Evolutionary conservation across 768 basidiomycete species (phyloP).

Genomic region (Lenzites betulinus): DNA sequence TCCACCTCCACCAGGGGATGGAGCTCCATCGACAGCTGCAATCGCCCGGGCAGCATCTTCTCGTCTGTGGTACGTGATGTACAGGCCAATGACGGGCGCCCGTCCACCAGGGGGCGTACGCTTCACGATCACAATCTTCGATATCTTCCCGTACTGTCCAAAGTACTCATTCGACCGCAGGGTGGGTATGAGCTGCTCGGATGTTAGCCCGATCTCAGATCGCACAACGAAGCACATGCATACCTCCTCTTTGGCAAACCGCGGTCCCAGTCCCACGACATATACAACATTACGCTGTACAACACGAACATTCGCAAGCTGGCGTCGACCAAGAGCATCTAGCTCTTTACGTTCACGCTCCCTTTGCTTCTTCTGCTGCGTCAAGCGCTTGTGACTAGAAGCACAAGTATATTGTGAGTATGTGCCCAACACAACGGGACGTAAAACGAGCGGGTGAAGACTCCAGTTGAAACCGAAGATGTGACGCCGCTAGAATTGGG

Average conservation of each 20-base stretch:
- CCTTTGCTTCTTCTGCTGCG: conserved; percentile 92
- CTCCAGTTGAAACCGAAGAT: no score
- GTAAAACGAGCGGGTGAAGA: neutral
- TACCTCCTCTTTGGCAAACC: conserved; percentile 97
- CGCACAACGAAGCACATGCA: conserved; percentile 28
- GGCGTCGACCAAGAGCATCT: conserved; percentile 79
- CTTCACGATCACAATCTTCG: conserved; percentile 92
- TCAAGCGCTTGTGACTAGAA: conserved; percentile 88
- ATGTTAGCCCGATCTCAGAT: conserved; percentile 11
- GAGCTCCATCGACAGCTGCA: conserved; percentile 86
- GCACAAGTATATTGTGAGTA: conserved; percentile 9
- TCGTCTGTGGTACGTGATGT: conserved; percentile 92
- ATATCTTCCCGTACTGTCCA: conserved; percentile 98
- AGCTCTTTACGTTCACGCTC: conserved; percentile 96
- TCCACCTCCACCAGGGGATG: conserved; percentile 86
- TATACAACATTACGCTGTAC: conserved; percentile 96
- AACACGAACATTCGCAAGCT: conserved; percentile 92
- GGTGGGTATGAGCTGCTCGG: conserved; percentile 76
- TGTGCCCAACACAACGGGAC: neutral
- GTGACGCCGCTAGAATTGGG: no score
- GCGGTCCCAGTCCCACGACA: conserved; percentile 91
- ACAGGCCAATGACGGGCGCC: conserved; percentile 84
- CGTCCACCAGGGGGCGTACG: conserved; percentile 75
- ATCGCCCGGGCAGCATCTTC: conserved; percentile 96
- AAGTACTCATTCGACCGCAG: conserved; percentile 96